These are phyloP conservation scores for Rhinocladiella similis DNA, from an alignment of 2,329 filamentous ascomycete species.

Conservation along the genomic window DNA sequence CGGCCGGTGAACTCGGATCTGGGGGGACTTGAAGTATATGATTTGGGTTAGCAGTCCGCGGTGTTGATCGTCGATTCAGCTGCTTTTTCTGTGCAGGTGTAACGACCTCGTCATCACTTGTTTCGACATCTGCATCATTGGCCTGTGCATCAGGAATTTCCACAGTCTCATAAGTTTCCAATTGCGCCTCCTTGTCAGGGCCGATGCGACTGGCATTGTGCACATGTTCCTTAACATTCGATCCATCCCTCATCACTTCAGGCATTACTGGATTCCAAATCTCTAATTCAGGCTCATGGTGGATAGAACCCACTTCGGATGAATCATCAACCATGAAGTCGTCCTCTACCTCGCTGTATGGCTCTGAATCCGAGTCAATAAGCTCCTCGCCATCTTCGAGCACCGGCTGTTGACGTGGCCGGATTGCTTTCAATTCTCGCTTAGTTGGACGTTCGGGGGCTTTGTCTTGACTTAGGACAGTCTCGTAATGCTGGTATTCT, in stretches of 20 bases:
- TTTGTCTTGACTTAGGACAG: conserved; percentile 39
- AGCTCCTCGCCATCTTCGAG: conserved; percentile 51
- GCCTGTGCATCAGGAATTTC: conserved; percentile 2
- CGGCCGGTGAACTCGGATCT: not conserved
- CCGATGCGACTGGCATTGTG: no score
- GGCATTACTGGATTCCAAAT: conserved; percentile 16
- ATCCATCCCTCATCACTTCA: not conserved
- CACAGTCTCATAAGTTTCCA: not conserved
- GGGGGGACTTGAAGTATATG: not conserved
- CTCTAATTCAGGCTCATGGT: conserved; percentile 17
- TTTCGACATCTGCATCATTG: conserved; percentile 23
- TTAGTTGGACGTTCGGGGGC: conserved; percentile 31
- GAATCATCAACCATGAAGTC: conserved; percentile 52
- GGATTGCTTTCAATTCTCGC: conserved; percentile 4
- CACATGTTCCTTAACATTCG: no score
- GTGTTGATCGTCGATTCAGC: no score
- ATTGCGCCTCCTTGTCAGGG: not conserved
- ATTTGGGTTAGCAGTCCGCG: not conserved
- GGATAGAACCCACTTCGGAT: conserved; percentile 21
- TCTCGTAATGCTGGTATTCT: conserved; percentile 45
- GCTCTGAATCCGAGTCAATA: conserved; percentile 35
- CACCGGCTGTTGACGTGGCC: not conserved
- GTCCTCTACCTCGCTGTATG: conserved; percentile 42
- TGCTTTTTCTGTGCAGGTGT: conserved; percentile 10
- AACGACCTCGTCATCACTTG: conserved; percentile 20